A percentile compares a stretch with the other conserved stretches of the same genome.
phyloP scores from a whole-genome alignment of 192 early-diverging fungal species.

The Rhizophagus clarus region DNA sequence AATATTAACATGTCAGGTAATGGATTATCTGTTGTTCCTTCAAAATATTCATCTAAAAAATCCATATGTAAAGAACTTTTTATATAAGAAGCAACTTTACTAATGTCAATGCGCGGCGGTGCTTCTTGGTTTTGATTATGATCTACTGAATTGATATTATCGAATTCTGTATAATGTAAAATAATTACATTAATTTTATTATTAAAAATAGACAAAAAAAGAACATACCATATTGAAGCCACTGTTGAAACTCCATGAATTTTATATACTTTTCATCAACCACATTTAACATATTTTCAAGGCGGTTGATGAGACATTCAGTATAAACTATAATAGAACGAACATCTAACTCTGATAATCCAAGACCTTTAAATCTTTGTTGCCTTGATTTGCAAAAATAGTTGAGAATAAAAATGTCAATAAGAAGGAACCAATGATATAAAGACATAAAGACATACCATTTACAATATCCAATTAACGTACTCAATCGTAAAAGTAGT shows the following conservation, averaged over 20 bases:
- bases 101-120: background rate
- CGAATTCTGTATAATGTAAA: slow-evolving; percentile 17
- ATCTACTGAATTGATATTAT: slow-evolving; percentile 11
- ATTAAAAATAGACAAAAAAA: background rate
- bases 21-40: background rate
- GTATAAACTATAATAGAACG: slow-evolving; percentile 14
- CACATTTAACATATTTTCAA: slow-evolving; percentile 12
- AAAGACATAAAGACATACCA: slow-evolving; percentile 4
- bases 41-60: slow-evolving; percentile 1
- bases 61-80: slow-evolving; percentile 21
- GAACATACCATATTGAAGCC: slow-evolving; percentile 25
- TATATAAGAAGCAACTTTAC: slow-evolving; percentile 24
- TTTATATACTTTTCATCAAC: slow-evolving; percentile 19
- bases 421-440: background rate
- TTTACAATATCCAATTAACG: slow-evolving; percentile 33
- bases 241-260: slow-evolving; percentile 31
- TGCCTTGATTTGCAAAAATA: slow-evolving; percentile 13
- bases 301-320: background rate
- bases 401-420: background rate
- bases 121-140: background rate
- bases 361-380: slow-evolving; percentile 28
- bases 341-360: slow-evolving; percentile 14
- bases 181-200: background rate
- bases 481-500: slow-evolving; percentile 16
- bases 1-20: background rate